These are phyloP conservation scores for Seiridium cupressi DNA, from an alignment of 2,329 filamentous ascomycete species.

Conservation along the genomic window DNA sequence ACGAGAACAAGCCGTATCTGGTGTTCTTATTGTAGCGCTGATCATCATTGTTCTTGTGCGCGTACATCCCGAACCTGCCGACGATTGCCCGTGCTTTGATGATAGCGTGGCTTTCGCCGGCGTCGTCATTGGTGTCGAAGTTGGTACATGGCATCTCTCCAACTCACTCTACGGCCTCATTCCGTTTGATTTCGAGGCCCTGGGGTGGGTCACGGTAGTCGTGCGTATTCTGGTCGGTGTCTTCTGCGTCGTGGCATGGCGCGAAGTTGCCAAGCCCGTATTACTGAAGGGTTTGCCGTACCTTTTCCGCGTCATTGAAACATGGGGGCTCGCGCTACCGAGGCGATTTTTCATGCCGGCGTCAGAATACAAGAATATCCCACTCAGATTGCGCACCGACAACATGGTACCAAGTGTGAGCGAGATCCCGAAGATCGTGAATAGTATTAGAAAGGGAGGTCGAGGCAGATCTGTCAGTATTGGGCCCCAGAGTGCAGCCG, in stretches of 20 bases:
- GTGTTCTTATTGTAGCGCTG: conserved; percentile 62
- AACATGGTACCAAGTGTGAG: conserved; percentile 89
- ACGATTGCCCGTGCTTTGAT: conserved; percentile 96
- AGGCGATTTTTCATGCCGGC: conserved; percentile 89
- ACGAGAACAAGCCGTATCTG: conserved; percentile 60
- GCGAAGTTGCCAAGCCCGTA: conserved; percentile 82
- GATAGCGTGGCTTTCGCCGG: conserved; percentile 93
- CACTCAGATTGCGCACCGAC: conserved; percentile 66
- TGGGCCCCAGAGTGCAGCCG: conserved; percentile 91
- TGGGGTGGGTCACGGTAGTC: conserved; percentile 65
- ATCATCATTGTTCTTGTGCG: conserved; percentile 75
- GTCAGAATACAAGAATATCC: conserved; percentile 86
- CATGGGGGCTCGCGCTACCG: conserved; percentile 74
- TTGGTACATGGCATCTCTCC: conserved; percentile 81
- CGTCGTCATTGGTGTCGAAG: conserved; percentile 80
- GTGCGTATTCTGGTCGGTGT: conserved; percentile 77
- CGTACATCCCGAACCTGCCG: conserved; percentile 91
- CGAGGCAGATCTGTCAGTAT: conserved; percentile 81
- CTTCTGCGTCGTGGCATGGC: conserved; percentile 82
- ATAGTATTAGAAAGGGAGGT: conserved; percentile 75
- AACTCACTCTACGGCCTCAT: conserved; percentile 47
- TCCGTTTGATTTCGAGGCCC: conserved; percentile 62
- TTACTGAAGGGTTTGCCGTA: conserved; percentile 78
- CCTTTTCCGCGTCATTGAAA: conserved; percentile 82
- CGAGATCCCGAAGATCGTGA: conserved; percentile 79